Evolutionary conservation across 768 basidiomycete species (phyloP).

Genomic region (Albatrellus ellisii): DNA sequence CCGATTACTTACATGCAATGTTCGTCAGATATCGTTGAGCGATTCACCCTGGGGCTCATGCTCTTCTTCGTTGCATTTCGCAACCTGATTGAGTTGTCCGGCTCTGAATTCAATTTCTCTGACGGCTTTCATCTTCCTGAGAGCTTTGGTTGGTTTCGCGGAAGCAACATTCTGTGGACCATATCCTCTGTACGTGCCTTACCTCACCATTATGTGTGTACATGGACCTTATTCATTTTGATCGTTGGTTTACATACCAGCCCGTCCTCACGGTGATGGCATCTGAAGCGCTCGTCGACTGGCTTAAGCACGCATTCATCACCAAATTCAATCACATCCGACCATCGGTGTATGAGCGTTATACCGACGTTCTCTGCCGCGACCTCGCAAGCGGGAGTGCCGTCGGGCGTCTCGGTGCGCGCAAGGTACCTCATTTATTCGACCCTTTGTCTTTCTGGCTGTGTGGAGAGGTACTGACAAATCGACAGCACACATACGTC

Average conservation of each 20-base stretch:
- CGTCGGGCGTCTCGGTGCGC: slow-evolving; percentile 48
- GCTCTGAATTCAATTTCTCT: slow-evolving; percentile 71
- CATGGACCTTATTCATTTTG: slow-evolving; percentile 1
- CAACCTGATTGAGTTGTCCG: slow-evolving; percentile 88
- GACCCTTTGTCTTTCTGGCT: background rate
- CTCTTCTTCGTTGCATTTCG: slow-evolving; percentile 83
- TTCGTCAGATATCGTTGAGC: slow-evolving; percentile 88
- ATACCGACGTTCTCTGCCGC: slow-evolving; percentile 88
- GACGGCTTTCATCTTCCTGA: slow-evolving; percentile 65
- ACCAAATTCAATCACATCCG: slow-evolving; percentile 99
- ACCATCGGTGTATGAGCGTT: slow-evolving; percentile 88
- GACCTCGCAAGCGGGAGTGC: slow-evolving; percentile 78
- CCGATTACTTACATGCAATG: background rate
- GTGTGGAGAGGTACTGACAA: background rate
- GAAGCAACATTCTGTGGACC: slow-evolving; percentile 69
- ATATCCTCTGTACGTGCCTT: slow-evolving; percentile 68
- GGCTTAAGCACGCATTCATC: slow-evolving; percentile 99
- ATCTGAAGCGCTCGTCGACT: slow-evolving; percentile 93
- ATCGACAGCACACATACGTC: slow-evolving; percentile 59
- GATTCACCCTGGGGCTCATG: slow-evolving; percentile 89
- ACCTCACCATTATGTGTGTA: background rate
- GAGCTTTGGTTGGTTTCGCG: slow-evolving; percentile 75
- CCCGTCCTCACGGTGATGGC: slow-evolving; percentile 84
- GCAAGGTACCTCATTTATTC: slow-evolving; percentile 37
- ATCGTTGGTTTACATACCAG: slow-evolving; percentile 25